Evolutionary conservation across 2,329 filamentous ascomycete species (phyloP).

Genomic region (Diaporthe australafricana): DNA sequence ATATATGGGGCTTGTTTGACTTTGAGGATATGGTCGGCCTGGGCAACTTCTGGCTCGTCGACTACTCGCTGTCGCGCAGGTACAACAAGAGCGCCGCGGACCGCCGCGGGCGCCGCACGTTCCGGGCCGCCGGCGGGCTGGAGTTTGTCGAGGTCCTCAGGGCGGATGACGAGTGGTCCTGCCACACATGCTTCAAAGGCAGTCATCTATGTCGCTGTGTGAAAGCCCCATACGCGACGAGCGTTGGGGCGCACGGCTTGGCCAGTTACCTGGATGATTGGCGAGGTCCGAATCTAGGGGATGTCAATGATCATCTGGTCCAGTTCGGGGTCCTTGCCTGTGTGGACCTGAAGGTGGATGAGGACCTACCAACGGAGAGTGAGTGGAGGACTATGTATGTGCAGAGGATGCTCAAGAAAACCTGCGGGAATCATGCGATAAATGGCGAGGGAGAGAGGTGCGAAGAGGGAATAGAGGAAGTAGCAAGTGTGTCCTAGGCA

Average conservation of each 20-base stretch:
- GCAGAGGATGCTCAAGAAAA: no score
- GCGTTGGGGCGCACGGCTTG: neutral
- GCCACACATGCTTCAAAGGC: no score
- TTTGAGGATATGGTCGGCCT: neutral
- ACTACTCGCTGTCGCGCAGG: neutral
- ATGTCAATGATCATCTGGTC: no score
- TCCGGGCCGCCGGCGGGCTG: neutral
- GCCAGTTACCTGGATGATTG: neutral
- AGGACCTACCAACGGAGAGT: neutral
- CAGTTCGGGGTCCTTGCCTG: neutral
- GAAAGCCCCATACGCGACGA: no score
- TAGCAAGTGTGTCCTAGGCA: neutral
- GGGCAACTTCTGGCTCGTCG: neutral
- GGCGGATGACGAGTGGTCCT: neutral
- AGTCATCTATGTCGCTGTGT: no score
- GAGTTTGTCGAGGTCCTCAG: neutral
- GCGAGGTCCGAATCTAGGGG: no score
- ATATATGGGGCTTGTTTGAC: no score
- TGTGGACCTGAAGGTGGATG: neutral
- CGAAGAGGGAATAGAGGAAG: neutral
- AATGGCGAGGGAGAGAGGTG: neutral
- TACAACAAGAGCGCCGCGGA: neutral
- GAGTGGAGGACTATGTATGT: neutral
- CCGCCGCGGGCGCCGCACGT: neutral
- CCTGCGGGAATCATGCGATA: no score